Evolutionary conservation across 306 rosid genomes (phyloP), one percentile per base, ranked within the genome.

Genomic region (Astragalus glycyphyllos): DNA sequence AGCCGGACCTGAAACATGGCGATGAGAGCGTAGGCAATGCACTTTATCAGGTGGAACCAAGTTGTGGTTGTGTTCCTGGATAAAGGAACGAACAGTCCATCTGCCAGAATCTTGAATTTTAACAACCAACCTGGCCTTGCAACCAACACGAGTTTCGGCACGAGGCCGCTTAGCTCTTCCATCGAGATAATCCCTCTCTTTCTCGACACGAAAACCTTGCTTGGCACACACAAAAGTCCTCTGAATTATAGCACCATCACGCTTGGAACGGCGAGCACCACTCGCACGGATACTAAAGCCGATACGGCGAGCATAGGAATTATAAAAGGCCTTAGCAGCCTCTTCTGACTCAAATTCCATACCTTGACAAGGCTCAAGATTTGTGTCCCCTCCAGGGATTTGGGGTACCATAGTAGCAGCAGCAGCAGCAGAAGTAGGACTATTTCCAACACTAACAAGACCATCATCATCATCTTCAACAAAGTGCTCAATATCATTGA

Each of bases 301-400:
- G 60, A 77, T 42, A 23, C 89, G 79, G 10, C 86, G 81, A 61
- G 86, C 86, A 74, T 85, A 80, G 38, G 89, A 85, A 69, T 82
- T 85, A 73, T 77, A 77, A 32, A 77, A 77, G 35, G 86, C 81
- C 85, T 85, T 85, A 29, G 85, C 81, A 66, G 85, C 89, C 79
- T 85, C 89, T 77, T 85, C 86, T 2, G 86, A 85, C 68, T 85
- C 85, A 55, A 85, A 85, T 4, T 80, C 81, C 86, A 85, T 80
- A 9, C 85, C 86, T 41, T 65, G 77, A 57, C 34, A 80, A 16
- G 86, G 89, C 71, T 85, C 83, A 4, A 77, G 76, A 12, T 57
- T 60, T 17, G 57, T 70, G 58, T 82, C 86, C 49, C 61, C 83
- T 48, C 72, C 79, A 56, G 68, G 65, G 26, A 76, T 76, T 50